Evolutionary conservation across 257 asterid species (phyloP), one percentile per base, ranked within the genome.

Genomic region (Solanum sejunctum): DNA sequence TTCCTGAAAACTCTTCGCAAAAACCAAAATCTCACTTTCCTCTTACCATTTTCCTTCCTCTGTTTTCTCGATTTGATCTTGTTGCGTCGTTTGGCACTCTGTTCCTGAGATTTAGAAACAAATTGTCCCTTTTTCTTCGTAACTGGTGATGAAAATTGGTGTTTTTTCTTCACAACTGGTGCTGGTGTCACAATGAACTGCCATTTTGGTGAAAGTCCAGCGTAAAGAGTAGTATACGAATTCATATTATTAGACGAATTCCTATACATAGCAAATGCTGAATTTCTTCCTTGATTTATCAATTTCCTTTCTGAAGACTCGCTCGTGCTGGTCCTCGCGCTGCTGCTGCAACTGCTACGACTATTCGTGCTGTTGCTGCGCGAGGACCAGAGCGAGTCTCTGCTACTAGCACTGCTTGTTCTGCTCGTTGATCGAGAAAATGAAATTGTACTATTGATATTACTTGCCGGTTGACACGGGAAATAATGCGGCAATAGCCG

Each of bases 281-380:
- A 51, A 21, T 28, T 10, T 57, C 85, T 88, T 1, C 85, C 26
- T 72, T 85, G 80, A 55, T 15, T 49, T 15, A 82, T 21, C 52
- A 85, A 12, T 51, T 84, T 87, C 56, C 87, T 85, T 12, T 86
- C 83, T 10, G 86, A 51, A 2, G 83, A 84, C 71, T 85, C 92
- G 17, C 98, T 93, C 1, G 87, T 91, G 89, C 98, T 94, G 7
- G 95, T 92, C 64, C 98, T 92, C 13, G 97, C 92, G 83, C 97
- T 94, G 90, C 91, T 89, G 84, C 90, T 87, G 79, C 93, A 92
- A 89, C 93, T 91, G 86, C 92, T 88, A 89, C 90, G 84, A 56
- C 93, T 91, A 83, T 87, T 93, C 12, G 90, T 91, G 89, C 98
- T 95, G 87, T 90, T 93, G 88, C 98, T 92, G 9, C 98, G 93